phyloP scores from a whole-genome alignment of 2,329 filamentous ascomycete genomes.

The Talaromyces amestolkiae region DNA sequence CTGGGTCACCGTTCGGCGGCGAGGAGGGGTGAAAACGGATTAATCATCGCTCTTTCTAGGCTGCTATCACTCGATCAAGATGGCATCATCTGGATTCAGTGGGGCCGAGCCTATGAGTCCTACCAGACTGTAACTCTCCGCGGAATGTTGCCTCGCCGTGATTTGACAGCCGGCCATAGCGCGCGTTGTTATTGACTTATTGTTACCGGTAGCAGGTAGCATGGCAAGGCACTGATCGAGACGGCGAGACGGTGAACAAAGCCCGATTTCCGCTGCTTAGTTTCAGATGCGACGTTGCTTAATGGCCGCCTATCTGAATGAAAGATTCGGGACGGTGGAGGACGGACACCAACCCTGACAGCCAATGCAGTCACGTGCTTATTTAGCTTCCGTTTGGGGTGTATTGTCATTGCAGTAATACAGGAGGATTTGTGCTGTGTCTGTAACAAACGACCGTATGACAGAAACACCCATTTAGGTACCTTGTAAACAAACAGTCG shows the following conservation, averaged over 20 bases:
- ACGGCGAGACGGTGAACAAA: slow-evolving; percentile 1
- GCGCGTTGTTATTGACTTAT: background rate
- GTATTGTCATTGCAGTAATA: background rate
- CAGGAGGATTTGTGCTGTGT: background rate
- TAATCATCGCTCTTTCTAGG: background rate
- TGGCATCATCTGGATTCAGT: slow-evolving; percentile 2
- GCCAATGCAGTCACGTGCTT: background rate
- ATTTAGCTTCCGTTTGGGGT: background rate
- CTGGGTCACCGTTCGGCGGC: background rate
- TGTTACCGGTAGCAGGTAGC: too few relatives aligned
- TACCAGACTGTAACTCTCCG: background rate
- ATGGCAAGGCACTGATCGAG: background rate
- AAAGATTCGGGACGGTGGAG: background rate
- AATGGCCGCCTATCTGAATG: background rate
- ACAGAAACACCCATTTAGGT: background rate
- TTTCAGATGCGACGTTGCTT: slow-evolving; percentile 2
- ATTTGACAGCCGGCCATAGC: slow-evolving; percentile 1
- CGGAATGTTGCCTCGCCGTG: background rate
- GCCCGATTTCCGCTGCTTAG: slow-evolving; percentile 2
- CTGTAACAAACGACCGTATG: background rate
- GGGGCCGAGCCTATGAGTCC: background rate
- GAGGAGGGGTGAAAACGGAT: slow-evolving; percentile 3
- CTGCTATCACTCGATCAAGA: slow-evolving; percentile 8
- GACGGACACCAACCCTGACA: background rate
- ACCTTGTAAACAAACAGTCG: background rate